phyloP scores from a whole-genome alignment of 1,284 basidiomycete species.

The Pseudozyma flocculosa region DNA sequence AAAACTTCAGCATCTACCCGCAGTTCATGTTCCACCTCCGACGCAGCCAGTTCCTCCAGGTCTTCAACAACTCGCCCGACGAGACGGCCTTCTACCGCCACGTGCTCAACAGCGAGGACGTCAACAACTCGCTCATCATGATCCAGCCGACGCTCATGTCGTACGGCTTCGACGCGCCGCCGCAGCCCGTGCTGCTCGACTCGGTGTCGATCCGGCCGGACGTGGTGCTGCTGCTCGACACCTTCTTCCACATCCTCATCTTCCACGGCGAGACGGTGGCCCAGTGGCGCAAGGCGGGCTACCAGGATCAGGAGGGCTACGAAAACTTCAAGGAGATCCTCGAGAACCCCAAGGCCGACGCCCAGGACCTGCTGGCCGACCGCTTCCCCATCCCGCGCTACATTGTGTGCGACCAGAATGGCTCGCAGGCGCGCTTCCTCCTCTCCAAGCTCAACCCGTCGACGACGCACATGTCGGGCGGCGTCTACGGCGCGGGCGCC shows the following conservation, averaged over 20 bases:
- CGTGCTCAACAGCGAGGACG: conserved; percentile 93
- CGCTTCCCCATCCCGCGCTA: conserved; percentile 96
- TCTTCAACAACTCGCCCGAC: conserved; percentile 99
- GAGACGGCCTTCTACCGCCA: conserved; percentile 99
- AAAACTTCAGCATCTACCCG: conserved; percentile 98
- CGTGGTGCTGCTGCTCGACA: conserved; percentile 95
- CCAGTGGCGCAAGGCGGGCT: conserved; percentile 98
- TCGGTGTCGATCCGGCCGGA: conserved; percentile 97
- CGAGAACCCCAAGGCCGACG: conserved; percentile 72
- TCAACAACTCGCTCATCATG: conserved; percentile 99
- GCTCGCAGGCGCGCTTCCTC: conserved; percentile 95
- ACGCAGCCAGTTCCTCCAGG: conserved; percentile 96
- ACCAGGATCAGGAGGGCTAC: conserved; percentile 98
- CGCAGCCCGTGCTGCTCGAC: conserved; percentile 93
- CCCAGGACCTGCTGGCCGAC: conserved; percentile 81
- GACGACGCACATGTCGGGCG: conserved; percentile 89
- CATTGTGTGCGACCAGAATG: conserved; percentile 96
- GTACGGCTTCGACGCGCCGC: conserved; percentile 85
- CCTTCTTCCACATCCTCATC: conserved; percentile 99
- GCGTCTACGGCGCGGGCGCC: conserved; percentile 60
- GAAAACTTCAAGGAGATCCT: conserved; percentile 97
- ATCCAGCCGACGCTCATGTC: conserved; percentile 99
- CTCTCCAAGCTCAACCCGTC: conserved; percentile 95
- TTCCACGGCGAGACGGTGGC: conserved; percentile 98
- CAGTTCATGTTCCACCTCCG: conserved; percentile 99